Evolutionary conservation across 495 filamentous ascomycete species (phyloP), one percentile per base, ranked within the genome.

Genomic region (Podospora tetraspora): DNA sequence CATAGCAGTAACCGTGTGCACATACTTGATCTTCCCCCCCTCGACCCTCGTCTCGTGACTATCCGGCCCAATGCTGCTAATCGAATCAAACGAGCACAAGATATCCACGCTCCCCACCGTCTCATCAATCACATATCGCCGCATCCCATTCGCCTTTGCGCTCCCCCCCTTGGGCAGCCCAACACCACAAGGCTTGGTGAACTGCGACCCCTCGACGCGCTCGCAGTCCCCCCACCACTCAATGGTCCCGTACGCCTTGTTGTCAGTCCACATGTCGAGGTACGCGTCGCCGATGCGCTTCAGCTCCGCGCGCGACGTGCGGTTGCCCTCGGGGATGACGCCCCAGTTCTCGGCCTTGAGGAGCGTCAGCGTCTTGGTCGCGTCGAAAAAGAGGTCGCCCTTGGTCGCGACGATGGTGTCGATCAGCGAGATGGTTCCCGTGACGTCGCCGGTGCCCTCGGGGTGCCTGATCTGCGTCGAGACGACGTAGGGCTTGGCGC

Each of bases 201-300:
- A 61, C 64, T 66, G 64, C 27, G 57, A 60, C 12, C 79, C 78
- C 69, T 81, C 79, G 2, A 81, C 73, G 3, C 79, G 73, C 34
- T 76, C 75, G 37, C 78, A 79, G 19, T 75, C 75, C 19, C 69
- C 32, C 4, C 74, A 75, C 27, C 76, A 77, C 25, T 77, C 75
- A 1, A 79, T 70, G 57, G 57, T 66, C 4, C 11, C 43, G 43
- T 5, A 77, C 71, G 61, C 71, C n/a, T 43, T 76, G 61, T 64
- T 69, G 30, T 79, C 68, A 62, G 71, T 72, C 71, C 76, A 83
- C 59, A 77, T 70, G 57, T 81, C 75, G 32, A 83, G 68, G 56
- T 83, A 83, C 3, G 79, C 77, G 60, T 83, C 81, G 0, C 78
- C 80, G 1, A 78, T 80, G 0, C 78, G 75, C 64, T 81, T 69